Percentiles rank a stretch among this genome's conserved stretches.
Evolutionary conservation across 2,329 filamentous ascomycete genomes (phyloP).

Genomic region (Xylaria hypoxylon): DNA sequence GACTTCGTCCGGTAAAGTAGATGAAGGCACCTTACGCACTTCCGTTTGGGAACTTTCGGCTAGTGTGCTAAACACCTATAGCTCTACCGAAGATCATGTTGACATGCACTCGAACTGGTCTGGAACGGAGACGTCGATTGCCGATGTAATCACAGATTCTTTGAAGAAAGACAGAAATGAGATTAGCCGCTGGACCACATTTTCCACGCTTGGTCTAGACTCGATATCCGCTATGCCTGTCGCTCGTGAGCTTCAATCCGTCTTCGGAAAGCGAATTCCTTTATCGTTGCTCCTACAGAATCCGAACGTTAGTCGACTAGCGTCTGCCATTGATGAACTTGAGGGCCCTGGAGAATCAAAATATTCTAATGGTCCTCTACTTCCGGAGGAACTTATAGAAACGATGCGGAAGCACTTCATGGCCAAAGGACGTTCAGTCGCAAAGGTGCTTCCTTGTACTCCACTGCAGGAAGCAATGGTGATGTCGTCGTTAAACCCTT

Average conservation of each 20-base stretch:
- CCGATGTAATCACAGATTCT: slow-evolving; percentile 63
- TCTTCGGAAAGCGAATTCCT: slow-evolving; percentile 62
- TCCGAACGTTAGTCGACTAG: slow-evolving; percentile 73
- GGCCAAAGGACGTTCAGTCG: slow-evolving; percentile 53
- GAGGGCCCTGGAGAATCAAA: not conserved
- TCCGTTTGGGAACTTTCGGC: slow-evolving; percentile 61
- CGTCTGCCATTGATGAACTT: slow-evolving; percentile 49
- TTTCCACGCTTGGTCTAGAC: slow-evolving; percentile 83
- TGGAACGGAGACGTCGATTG: slow-evolving; percentile 66
- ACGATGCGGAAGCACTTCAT: slow-evolving; percentile 52
- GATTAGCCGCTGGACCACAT: slow-evolving; percentile 75
- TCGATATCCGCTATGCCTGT: slow-evolving; percentile 84
- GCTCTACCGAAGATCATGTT: slow-evolving; percentile 48
- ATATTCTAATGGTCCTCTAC: slow-evolving; percentile 29
- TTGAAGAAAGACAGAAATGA: slow-evolving; percentile 58
- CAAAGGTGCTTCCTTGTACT: slow-evolving; percentile 80
- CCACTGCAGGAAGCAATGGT: slow-evolving; percentile 92
- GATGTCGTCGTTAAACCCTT: slow-evolving; percentile 58
- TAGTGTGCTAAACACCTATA: slow-evolving; percentile 56
- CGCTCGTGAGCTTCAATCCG: slow-evolving; percentile 65
- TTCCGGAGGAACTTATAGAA: slow-evolving; percentile 46
- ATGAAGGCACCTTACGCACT: slow-evolving; percentile 65
- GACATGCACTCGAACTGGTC: slow-evolving; percentile 60
- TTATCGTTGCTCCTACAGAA: slow-evolving; percentile 78
- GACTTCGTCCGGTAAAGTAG: slow-evolving; percentile 80